Conservation (phyloP, 257 asterid genomes). For the Vinca minor region DNA sequence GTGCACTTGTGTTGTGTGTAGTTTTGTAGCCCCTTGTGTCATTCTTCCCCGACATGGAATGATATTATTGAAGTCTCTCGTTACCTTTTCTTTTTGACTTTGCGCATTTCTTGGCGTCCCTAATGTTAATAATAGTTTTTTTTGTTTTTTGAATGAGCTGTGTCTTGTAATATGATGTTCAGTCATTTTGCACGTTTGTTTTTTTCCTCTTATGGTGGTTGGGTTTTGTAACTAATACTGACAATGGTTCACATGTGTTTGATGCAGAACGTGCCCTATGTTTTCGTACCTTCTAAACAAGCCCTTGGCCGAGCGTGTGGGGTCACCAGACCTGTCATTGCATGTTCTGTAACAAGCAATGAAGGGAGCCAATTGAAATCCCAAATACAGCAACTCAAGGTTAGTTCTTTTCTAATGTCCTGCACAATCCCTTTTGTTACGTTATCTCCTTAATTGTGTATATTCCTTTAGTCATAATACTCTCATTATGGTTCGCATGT, state of each 20-base stretch:
- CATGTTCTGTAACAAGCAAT: constrained; percentile 72
- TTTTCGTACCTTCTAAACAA: constrained; percentile 69
- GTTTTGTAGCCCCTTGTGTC: background rate
- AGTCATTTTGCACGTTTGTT: background rate
- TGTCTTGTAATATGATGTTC: background rate
- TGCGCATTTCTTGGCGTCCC: background rate
- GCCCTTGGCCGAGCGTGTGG: constrained; percentile 80
- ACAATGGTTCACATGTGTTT: background rate
- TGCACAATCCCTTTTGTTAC: background rate
- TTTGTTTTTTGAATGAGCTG: background rate
- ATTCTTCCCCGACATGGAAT: background rate
- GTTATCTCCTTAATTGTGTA: background rate
- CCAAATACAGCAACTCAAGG: constrained; percentile 72
- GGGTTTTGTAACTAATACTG: background rate
- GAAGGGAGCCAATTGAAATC: constrained; percentile 76
- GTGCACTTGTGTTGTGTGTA: too few species aligned
- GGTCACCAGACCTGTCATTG: constrained; percentile 70
- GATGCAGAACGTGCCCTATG: constrained; percentile 57
- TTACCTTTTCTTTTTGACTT: too few species aligned
- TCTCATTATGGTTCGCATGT: background rate
- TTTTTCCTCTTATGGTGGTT: background rate
- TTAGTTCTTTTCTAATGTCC: constrained; percentile 2
- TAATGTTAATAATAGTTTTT: background rate
- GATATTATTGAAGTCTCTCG: background rate
- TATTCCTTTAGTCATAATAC: background rate